Evolutionary conservation across 2,329 filamentous ascomycete genomes (phyloP), one percentile per base, ranked within the genome.

Genomic region (Parastagonospora avenae): DNA sequence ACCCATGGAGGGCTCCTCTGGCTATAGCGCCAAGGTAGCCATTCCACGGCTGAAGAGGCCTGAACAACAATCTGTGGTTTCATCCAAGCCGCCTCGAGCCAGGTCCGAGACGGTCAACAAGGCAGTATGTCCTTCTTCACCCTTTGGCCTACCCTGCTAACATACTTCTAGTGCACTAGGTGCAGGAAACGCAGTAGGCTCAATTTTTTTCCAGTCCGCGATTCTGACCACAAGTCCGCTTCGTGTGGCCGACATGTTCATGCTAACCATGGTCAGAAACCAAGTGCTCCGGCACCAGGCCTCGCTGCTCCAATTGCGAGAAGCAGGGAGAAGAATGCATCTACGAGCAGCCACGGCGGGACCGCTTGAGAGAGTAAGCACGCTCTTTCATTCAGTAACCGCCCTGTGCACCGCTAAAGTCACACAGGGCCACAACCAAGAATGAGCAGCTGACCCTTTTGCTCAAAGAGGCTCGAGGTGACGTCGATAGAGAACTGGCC

Each of bases 271-370:
- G 2, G 33, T 6, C 40, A 60, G 72, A 63, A 60, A 55, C 71
- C 38, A 72, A 68, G 45, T 75, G 72, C 46, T 70, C 65, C 47
- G 73, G 72, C 4, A 48, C 64, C 28, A 55, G 57, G 15, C 72
- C 71, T 4, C 41, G 49, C 2, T 75, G 72, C 48, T 53, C 55
- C 11, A 64, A 68, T n/a, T 75, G 72, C 48, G 49, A 57, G 24
- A 62, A 61, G 19, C 55, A 59, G 29, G 50, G 56, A 15, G 28
- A 64, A 9, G 39, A 46, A 2, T 75, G 73, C 50, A 50, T 60
- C 11, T 75, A 75, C 58, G 57, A 60, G 15, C 62, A 65, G 41
- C 60, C 64, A 6, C 68, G 72, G 39, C 62, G 63, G 44, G 71
- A 75, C 41, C 62, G 60, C n/a, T 50, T 67, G 30, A 72, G 63